Conservation (phyloP, 1,284 basidiomycete genomes). For the Fomitiporia mediterranea region DNA sequence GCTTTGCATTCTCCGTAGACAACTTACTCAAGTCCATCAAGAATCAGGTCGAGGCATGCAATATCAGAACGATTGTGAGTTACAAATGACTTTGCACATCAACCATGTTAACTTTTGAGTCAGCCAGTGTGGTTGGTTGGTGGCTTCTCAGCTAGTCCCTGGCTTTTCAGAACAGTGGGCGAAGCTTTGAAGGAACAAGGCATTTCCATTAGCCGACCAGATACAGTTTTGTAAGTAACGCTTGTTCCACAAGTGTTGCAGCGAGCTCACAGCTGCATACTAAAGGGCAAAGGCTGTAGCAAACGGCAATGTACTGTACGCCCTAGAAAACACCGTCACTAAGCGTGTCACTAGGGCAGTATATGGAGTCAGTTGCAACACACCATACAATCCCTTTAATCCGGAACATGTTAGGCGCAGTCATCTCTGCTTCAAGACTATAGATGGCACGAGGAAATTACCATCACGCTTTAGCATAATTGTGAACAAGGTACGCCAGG, state of each 20-base stretch:
- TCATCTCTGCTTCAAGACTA: constrained; percentile 20
- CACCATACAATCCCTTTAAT: constrained; percentile 57
- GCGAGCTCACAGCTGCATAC: too few relatives aligned
- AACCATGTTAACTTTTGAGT: neutral
- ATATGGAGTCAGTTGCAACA: constrained; percentile 72
- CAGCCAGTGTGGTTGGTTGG: constrained; percentile 75
- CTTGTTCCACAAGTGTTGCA: too few relatives aligned
- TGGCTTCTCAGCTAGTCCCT: constrained; percentile 73
- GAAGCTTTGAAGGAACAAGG: constrained; percentile 50
- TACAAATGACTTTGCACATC: too few relatives aligned
- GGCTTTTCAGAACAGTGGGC: constrained; percentile 69
- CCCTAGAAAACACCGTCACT: constrained; percentile 73
- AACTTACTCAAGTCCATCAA: too few relatives aligned
- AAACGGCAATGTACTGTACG: constrained; percentile 76
- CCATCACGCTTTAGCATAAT: constrained; percentile 67
- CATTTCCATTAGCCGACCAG: constrained; percentile 61
- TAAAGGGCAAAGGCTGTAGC: constrained; percentile 79
- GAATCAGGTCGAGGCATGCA: too few relatives aligned
- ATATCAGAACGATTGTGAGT: too few relatives aligned
- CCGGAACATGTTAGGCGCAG: constrained; percentile 54
- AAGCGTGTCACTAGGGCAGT: constrained; percentile 70
- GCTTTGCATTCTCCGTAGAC: too few relatives aligned
- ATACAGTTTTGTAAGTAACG: too few relatives aligned
- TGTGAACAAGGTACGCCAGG: constrained; percentile 28
- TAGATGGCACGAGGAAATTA: constrained; percentile 61